Base-by-base conservation (phyloP, 345 rosid genomes). In the Hibiscus trionum region DNA sequence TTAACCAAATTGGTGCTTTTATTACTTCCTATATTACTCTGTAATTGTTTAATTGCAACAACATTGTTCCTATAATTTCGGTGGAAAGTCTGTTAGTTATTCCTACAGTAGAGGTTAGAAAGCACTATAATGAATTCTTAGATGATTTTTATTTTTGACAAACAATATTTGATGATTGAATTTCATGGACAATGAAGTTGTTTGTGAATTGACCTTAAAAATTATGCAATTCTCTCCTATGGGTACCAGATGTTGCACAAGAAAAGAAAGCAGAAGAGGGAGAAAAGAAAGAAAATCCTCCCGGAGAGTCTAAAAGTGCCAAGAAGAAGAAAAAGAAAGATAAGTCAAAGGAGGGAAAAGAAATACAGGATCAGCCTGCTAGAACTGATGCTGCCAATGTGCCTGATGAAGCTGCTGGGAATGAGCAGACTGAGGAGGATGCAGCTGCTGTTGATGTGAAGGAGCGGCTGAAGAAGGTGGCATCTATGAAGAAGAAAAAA, bases 281-380 rank as follows among this genome's bases (percentile, higher is more conserved):
- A 33, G 87, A 79, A 52, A 83, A 79, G 85, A 86, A 83, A 77
- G 88, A 86, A 39, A 81, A 50, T 80, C 77, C 83, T 8, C 53
- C 77, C 6, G 84, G 85, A 5, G 93, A 88, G 81, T 73, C 80
- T 71, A 88, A 86, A 77, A 79, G 21, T 64, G 79, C 88, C 11
- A 88, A 84, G 68, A 88, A 88, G 86, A 88, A 88, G 85, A 88
- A 85, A 78, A 85, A 85, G 83, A 84, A 80, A 79, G 86, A 83
- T 0, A 76, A 76, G 72, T 80, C 79, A 21, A 87, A 80, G 78
- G 90, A 85, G 53, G 80, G 49, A 3, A 86, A 86, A 69, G 91
- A 86, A 21, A 4, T 72, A 14, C 85, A 77, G 59, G 82, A 82
- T 61, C 85, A 85, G 67, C 69, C 84, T 33, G n/a, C 59, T 35